Evolutionary conservation across 208 protist species (phyloP), one percentile per base, ranked within the genome.

Genomic region (Herpetomonas samuelpessoai): DNA sequence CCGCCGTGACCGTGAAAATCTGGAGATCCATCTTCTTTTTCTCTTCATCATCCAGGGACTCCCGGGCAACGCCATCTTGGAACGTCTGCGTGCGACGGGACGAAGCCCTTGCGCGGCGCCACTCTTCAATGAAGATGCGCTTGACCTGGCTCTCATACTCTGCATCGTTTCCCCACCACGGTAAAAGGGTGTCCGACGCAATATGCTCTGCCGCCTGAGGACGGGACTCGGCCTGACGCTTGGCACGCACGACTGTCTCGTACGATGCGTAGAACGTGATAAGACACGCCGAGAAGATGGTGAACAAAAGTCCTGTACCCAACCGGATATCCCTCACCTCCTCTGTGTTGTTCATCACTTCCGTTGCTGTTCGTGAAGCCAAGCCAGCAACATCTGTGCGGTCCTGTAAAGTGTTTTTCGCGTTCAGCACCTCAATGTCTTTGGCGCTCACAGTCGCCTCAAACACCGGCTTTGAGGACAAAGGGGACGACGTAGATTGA

Each of bases 61-160:
- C 87, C 21, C 87, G 71, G 7, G 83, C 74, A 16, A 93, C 76
- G 27, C 88, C 88, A 25, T 86, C 78, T 57, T 95, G 81, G 54
- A 85, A 86, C 18, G 76, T 81, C 64, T 87, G 76, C 2, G 74
- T 70, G 25, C 81, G 70, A 24, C 81, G 84, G 18, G 88, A 88
- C 31, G 68, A 78, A 28, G 83, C 76, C 26, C 84, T 69, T 1
- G 84, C 84, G 25, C 79, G 76, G 39, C 83, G 72, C 88, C 88
- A 95, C 62, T 95, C 82, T 44, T 92, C 84, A 27, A 95, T 80
- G 71, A 92, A 95, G 62, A 91, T 91, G 39, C 88, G 82, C 68
- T 95, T 95, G 12, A 95, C 88, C 61, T 92, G 83, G 48, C 76
- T 84, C 63, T 95, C 88, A 53, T 95, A 95, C 68, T 91, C 85